Evolutionary conservation across 306 rosid species (phyloP), one percentile per base, ranked within the genome.

Genomic region (Acacia confusa): DNA sequence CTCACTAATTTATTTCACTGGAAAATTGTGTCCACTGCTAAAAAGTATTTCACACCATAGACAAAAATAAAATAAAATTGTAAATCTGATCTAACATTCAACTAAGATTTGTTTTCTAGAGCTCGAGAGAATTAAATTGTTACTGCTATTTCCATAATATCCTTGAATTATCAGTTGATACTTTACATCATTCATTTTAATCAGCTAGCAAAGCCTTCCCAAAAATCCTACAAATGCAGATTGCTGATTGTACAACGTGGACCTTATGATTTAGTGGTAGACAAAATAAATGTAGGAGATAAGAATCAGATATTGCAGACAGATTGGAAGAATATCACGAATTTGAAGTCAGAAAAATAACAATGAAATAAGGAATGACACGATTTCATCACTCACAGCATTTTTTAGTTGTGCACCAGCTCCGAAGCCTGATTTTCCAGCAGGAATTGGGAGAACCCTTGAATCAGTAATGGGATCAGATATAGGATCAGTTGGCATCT

Each of bases 351-450:
- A 48, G 19, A 67, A 53, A 60, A 57, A 50, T 28, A 64, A 36
- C 65, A 74, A 69, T 32, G 57, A 36, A 50, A 85, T 66, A 28
- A 63, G 12, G 22, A 17, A 4, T 19, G 15, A 9, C 47, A 66
- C 34, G 11, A 55, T 63, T 58, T 70, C 64, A 78, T 19, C 63
- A 83, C 98, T 92, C 85, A 92, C 98, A 25, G 87, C 94, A 87
- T 94, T 92, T 86, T 94, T 94, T n/a, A 94, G 94, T 82, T 94
- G 98, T 14, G 85, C 98, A 77, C 98, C 98, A 65, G 98, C 92
- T 52, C 95, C 97, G 72, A 94, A 92, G 86, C 97, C 87, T 52
- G 95, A 92, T 79, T 91, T 92, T 77, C 98, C 98, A 15, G 94
- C 89, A n/a, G 94, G 92, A 84, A 94, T 84, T 34, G 98, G 98